phyloP scores from a whole-genome alignment of 257 asterid genomes.

The Solanum gandarillasii region DNA sequence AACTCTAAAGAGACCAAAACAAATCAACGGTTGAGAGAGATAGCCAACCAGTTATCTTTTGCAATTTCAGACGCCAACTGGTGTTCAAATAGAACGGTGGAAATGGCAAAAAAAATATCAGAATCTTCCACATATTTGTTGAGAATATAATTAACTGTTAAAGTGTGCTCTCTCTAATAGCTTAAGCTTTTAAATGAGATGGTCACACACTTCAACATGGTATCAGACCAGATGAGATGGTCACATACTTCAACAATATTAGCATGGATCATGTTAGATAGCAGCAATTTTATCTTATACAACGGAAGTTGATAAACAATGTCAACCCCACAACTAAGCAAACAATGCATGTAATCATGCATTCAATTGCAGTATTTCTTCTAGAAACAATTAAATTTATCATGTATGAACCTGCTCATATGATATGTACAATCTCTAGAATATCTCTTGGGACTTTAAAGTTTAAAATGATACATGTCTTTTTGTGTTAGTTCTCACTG shows the following conservation, averaged over 20 bases:
- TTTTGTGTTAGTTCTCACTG: not conserved
- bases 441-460: not conserved
- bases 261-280: not conserved
- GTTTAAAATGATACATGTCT: not conserved
- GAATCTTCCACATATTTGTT: not conserved
- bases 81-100: not conserved
- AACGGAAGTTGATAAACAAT: not conserved
- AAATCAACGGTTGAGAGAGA: not conserved
- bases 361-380: not conserved
- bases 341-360: not conserved
- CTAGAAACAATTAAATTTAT: not conserved
- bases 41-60: not conserved
- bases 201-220: not conserved
- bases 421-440: not conserved
- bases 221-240: not conserved
- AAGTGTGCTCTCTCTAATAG: not conserved
- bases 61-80: not conserved
- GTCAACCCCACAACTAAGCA: not conserved
- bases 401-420: not conserved
- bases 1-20: not conserved
- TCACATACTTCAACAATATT: not conserved
- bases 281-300: not conserved
- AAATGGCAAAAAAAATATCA: not conserved
- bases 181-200: not conserved
- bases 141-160: not conserved